phyloP scores from a whole-genome alignment of 345 rosid genomes.

The Streptanthus diversifolius region DNA sequence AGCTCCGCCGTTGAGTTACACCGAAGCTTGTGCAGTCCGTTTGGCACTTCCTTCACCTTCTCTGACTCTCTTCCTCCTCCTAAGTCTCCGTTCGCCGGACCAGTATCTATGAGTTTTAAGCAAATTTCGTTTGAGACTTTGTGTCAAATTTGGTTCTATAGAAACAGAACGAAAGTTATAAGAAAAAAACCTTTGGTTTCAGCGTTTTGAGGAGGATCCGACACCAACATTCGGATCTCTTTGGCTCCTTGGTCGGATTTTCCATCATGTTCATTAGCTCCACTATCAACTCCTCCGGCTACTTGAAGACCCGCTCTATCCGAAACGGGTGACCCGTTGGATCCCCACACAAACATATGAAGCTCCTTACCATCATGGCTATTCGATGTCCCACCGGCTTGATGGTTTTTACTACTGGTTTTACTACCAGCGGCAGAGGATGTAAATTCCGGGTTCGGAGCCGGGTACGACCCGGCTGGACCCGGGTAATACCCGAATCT shows the following conservation, averaged over 20 bases:
- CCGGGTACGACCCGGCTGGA: slow-evolving; percentile 58
- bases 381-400: slow-evolving; percentile 36
- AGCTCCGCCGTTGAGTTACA: slow-evolving; percentile 70
- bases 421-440: slow-evolving; percentile 45
- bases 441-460: slow-evolving; percentile 64
- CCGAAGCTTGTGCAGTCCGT: slow-evolving; percentile 48
- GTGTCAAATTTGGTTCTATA: neutral
- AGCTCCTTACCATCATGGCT: slow-evolving; percentile 76
- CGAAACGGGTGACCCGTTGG: slow-evolving; percentile 91
- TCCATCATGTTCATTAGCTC: slow-evolving; percentile 55
- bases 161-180: neutral
- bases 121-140: neutral
- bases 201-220: slow-evolving; percentile 61
- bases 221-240: slow-evolving; percentile 78
- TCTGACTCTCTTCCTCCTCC: slow-evolving; percentile 47
- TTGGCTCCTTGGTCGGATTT: slow-evolving; percentile 72
- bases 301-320: slow-evolving; percentile 66
- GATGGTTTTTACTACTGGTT: slow-evolving; percentile 27
- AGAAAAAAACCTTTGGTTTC: slow-evolving; percentile 50
- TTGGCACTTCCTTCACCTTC: slow-evolving; percentile 41
- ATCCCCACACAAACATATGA: slow-evolving; percentile 93
- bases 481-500: slow-evolving; percentile 78
- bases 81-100: slow-evolving; percentile 43
- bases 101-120: slow-evolving; percentile 16
- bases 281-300: no score